Evolutionary conservation across 2,329 filamentous ascomycete species (phyloP), one percentile per base, ranked within the genome.

Genomic region (Alternaria panax): DNA sequence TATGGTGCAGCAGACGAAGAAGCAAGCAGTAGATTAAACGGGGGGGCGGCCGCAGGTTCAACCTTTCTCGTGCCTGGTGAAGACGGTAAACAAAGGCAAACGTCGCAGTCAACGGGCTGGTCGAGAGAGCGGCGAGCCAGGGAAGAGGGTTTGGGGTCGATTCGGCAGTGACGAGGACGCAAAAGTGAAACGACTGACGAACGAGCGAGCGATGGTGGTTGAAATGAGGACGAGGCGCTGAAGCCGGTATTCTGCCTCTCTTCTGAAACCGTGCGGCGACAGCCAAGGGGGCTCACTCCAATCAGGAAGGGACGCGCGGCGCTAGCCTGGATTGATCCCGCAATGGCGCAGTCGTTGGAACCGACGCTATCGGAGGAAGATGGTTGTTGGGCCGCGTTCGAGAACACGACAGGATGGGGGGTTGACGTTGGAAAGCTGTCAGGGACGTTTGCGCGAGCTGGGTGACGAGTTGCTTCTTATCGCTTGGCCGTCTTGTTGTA

Each of bases 181-280:
- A 53, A 65, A 65, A 47, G 61, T 73, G 75, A 77, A 77, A 77
- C 75, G 72, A 74, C 65, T 59, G 73, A 73, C 68, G 71, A 67
- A 70, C 66, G 65, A 59, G 57, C 51, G 58, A 56, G 59, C 32
- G 32, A 36, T 36, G 8, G 34, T 38, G 46, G 57, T 63, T 46
- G 62, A 66, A 64, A 59, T 53, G 57, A 57, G 50, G 55, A 50
- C 61, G 57, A 56, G 51, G 55, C 59, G 62, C 60, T 40, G 55
- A 57, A 63, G 65, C 65, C 66, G 69, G 71, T 69, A 72, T 69
- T 63, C 54, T 60, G 59, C 61, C 57, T 54, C 45, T 59, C 42
- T 30, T 64, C 62, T 73, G 72, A 75, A 73, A 73, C 69, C 60
- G 48, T 60, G 65, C 65, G 52, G 59, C 60, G 55, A 50, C 59